Evolutionary conservation across 306 rosid genomes (phyloP).

Genomic region (Alnus glutinosa): DNA sequence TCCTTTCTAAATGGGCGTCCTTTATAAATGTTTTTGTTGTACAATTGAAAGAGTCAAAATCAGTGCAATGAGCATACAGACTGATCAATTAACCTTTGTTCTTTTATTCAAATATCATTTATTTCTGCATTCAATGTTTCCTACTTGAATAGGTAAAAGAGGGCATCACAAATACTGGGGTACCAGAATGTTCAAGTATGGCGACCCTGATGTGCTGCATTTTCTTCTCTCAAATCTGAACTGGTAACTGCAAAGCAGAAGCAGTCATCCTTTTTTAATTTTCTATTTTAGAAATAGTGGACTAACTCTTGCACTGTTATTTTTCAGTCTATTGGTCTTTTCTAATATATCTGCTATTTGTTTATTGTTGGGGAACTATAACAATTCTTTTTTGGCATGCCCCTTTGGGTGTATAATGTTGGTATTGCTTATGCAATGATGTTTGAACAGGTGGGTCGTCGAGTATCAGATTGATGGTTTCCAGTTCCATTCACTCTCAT

Average conservation of each 20-base stretch:
- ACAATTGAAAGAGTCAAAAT: neutral
- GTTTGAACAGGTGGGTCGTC: conserved; percentile 77
- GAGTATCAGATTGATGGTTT: conserved; percentile 96
- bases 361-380: conserved; percentile 18
- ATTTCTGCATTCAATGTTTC: conserved; percentile 23
- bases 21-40: conserved; percentile 14
- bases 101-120: conserved; percentile 9
- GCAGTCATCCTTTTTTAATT: neutral
- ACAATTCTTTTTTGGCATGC: conserved; percentile 9
- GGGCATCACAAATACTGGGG: conserved; percentile 97
- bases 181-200: conserved; percentile 90
- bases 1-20: neutral
- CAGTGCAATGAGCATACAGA: conserved; percentile 9
- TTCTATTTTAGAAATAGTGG: neutral
- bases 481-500: conserved; percentile 88
- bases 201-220: conserved; percentile 82
- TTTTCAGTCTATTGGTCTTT: conserved; percentile 17
- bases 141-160: conserved; percentile 73
- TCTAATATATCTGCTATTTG: neutral
- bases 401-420: conserved; percentile 27
- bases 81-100: conserved; percentile 6
- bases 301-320: conserved; percentile 20
- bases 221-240: conserved; percentile 91
- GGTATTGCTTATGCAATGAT: conserved; percentile 23
- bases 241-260: conserved; percentile 60